Percentiles rank a stretch among this genome's conserved stretches.
phyloP scores from a whole-genome alignment of 1,139 yeast genomes.

The Yamadazyma dushanensis region DNA sequence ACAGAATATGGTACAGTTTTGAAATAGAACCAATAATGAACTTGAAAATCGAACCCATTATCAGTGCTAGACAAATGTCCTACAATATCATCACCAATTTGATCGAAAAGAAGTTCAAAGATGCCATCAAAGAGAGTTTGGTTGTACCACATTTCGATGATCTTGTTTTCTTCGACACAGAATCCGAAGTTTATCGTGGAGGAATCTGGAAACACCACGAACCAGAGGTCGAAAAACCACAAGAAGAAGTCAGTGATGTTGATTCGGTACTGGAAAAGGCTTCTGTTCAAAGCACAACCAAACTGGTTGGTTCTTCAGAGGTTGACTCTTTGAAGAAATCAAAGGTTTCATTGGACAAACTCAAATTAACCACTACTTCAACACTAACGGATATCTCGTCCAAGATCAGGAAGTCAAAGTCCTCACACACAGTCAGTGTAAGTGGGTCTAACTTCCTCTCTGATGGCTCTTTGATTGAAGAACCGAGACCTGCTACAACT shows the following conservation, averaged over 20 bases:
- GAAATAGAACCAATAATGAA: conserved; percentile 75
- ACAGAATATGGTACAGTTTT: conserved; percentile 87
- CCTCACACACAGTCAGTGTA: conserved; percentile 27
- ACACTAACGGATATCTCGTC: conserved; percentile 39
- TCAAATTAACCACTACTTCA: conserved; percentile 24
- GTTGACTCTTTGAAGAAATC: conserved; percentile 5
- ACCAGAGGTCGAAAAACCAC: not conserved
- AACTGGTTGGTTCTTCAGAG: not conserved
- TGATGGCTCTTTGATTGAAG: conserved; percentile 26
- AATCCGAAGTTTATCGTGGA: conserved; percentile 74
- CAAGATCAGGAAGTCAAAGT: conserved; percentile 30
- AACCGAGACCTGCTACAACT: conserved; percentile 2
- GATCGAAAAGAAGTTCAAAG: conserved; percentile 76
- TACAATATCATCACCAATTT: conserved; percentile 77
- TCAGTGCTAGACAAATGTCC: conserved; percentile 78
- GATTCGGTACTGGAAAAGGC: conserved; percentile 6
- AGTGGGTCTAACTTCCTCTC: conserved; percentile 29
- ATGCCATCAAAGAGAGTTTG: conserved; percentile 73
- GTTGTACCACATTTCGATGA: conserved; percentile 92
- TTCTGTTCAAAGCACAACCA: not conserved
- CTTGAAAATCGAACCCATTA: conserved; percentile 80
- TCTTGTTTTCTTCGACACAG: conserved; percentile 65
- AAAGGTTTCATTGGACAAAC: conserved; percentile 5
- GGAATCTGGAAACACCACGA: conserved; percentile 76
- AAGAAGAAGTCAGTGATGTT: not conserved